Evolutionary conservation across 2,329 filamentous ascomycete genomes (phyloP), one percentile per base, ranked within the genome.

Genomic region (Didymella sp.): DNA sequence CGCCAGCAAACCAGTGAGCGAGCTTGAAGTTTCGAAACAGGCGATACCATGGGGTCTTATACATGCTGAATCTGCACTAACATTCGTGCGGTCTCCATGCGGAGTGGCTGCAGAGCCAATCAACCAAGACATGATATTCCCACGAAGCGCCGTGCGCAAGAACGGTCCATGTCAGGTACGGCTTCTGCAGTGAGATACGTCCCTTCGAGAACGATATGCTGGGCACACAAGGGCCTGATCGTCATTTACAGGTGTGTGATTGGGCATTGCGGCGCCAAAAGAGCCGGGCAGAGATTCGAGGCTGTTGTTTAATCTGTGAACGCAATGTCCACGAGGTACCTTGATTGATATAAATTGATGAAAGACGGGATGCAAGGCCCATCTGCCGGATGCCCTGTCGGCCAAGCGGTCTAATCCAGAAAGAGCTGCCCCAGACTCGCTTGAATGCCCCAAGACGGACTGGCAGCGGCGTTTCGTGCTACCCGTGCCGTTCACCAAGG

Each of bases 301-400:
- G 59, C 60, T 68, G 51, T 48, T 55, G 31, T 49, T 57, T 70
- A 75, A 76, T 74, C 51, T 73, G 62, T 54, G 50, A 45, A 65
- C 66, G 69, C 64, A 60, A 65, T 62, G 56, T 50, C 45, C 50
- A 58, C 56, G 56, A 50, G 56, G 50, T 53, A 35, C 25, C 27
- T 54, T 74, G 70, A 73, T 75, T 76, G 71, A 74, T 63, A 58
- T 75, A 74, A 56, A 76, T 76, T 73, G 68, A 68, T 70, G 66
- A 67, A 67, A 63, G 65, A 62, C 68, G 67, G 70, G 66, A 62
- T 68, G 59, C 66, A 68, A 62, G 61, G 66, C 67, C 50, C 46
- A 63, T 60, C 58, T 66, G 68, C 70, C 71, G 70, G 60, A 24
- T 42, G 50, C 54, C 58, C 51, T 56, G 56, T 19, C 33, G 9